Base-by-base conservation (phyloP, 2,329 filamentous ascomycete species). In the Paecilomyces dactylethromorphus region DNA sequence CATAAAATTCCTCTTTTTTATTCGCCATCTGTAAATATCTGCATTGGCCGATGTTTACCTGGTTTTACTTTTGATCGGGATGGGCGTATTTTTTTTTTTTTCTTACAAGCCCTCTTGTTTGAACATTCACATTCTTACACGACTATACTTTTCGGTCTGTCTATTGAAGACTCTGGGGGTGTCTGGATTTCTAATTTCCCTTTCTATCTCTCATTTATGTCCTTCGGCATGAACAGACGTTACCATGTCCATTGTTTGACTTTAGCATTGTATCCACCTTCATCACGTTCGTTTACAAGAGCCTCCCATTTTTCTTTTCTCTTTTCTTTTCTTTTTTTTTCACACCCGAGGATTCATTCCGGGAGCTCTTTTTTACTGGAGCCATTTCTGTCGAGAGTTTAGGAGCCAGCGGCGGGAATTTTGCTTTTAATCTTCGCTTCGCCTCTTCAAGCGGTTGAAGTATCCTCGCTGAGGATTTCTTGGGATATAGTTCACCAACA, bases 191-290 rank as follows among this genome's bases (percentile, higher is more conserved):
- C n/a, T 72, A 63, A 62, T 66, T 67, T 62, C 67, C 57, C 58
- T 71, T 71, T 65, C 66, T 68, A 68, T 70, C 70, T 61, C 67
- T 74, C 71, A 49, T 71, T 74, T 55, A 69, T 67, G 66, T 66
- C 63, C 62, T 65, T 60, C 61, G 60, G 63, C 62, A 63, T 62
- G 63, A 62, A 63, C 67, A 63, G 60, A 58, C 66, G 62, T 53
- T 52, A 26, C 18, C 50, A 52, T 52, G 50, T 29, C 26, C 50
- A 29, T 52, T 52, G 39, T n/a, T 29, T 21, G 50, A 52, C 15
- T 29, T 52, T 24, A 24, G 22, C 26, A 29, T 24, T 29, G 50
- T 52, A 52, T 52, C 50, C 18, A 45, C 50, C 26, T 52, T 52
- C 50, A 4, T 21, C 50, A 52, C 50, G n/a, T 29, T 52, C 50